Base-by-base conservation (phyloP, 2,329 filamentous ascomycete species). In the Thielaviopsis populi region DNA sequence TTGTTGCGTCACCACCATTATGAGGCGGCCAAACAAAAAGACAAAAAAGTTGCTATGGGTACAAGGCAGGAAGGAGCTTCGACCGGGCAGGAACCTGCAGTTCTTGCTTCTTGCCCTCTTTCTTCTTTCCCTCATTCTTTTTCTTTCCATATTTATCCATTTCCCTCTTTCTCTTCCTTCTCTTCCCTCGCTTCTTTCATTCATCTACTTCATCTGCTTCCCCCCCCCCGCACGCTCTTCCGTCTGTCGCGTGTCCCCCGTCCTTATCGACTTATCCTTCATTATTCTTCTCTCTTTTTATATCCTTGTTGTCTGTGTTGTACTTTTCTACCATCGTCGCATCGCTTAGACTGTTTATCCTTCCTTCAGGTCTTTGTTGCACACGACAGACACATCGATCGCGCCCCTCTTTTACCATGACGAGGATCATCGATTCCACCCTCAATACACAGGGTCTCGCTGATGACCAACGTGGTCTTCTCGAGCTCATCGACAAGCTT, bases 401-500 rank as follows among this genome's bases (percentile, higher is more conserved):
- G 17, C 15, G 30, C 24, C 15, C 15, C 56, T 27, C 7, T 17
- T 24, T 40, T 24, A 64, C 50, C 19, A 66, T 66, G 65, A 66
- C 65, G 41, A 63, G 67, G 37, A 66, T 67, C 53, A 74, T 80
- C 67, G 77, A 79, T 66, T 74, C 77, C 27, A 78, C 78, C 59
- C 70, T 80, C 63, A 76, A 77, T 63, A 77, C 78, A 62, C 74
- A 76, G 68, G 78, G 77, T 66, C 75, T 80, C 58, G 78, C 77
- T 53, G 73, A 77, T 65, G 81, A 84, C 69, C 81, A 84, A 72
- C 75, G 78, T 8, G 76, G 76, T 17, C 75, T 85, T 46, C 75
- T 85, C 48, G 80, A 85, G 67, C 78, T 81, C 59, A 77, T 84
- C 64, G 79, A 81, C 66, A 78, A 78, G 63, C 75, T 84, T n/a